Base-by-base conservation (phyloP, 1,284 basidiomycete genomes). In the Tilletia caries region DNA sequence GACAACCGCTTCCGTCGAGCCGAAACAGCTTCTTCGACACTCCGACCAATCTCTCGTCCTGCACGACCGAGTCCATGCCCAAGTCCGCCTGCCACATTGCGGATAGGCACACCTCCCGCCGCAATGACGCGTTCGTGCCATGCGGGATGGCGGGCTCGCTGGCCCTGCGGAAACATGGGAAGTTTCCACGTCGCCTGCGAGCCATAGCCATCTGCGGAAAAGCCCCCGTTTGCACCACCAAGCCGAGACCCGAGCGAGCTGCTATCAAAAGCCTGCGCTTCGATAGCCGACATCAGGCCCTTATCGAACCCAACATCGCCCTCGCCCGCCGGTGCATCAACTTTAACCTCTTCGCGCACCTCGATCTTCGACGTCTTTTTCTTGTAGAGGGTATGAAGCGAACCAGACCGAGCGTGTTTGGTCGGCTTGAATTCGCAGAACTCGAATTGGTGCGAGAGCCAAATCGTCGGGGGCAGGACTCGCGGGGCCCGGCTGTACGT, bases 1-100 rank as follows among this genome's bases (percentile, higher is more conserved):
- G 83, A 41, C 13, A 41, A 18, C 23, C 85, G 96, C 27, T 93
- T 94, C 0, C 87, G 86, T 70, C 96, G 94, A 25, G 46, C 46
- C 46, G 37, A 41, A 5, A 41, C 37, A 41, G 37, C 37, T 41
- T 13, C 37, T 13, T 41, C 37, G 37, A 74, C 73, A 15, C 73
- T 71, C 44, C 73, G 73, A 23, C 75, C 69, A 10, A 76, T 70
- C 68, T 75, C 75, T 29, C 71, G 71, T 4, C 75, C 71, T 1
- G 73, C 75, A 3, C 71, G 69, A 29, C 72, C 73, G 52, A 74
- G 71, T 34, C 75, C 75, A 27, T 64, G 33, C 6, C 75, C 73
- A 1, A 74, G 69, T 6, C 75, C 70, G 20, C 73, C 73, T 3
- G 75, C 73, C 15, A 74, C 75, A 32, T 72, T 74, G 2, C 75